These are phyloP conservation scores for Agarophyton chilense DNA, from an alignment of 23 red algal genomes.

Conservation along the genomic window DNA sequence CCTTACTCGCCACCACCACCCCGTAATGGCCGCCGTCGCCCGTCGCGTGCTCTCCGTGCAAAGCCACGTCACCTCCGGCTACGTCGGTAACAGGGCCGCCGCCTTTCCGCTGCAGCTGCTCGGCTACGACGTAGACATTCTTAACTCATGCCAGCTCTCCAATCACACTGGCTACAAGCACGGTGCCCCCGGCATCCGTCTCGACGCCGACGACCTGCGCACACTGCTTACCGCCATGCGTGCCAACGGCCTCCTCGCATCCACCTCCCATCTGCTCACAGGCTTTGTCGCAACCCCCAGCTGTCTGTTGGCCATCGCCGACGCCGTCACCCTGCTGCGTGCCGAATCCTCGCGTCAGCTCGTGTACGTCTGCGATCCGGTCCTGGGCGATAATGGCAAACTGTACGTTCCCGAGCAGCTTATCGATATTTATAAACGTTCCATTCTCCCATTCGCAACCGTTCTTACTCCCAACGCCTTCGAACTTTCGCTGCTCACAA, in stretches of 20 bases:
- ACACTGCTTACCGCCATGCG: slow-evolving; percentile 60
- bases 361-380: slow-evolving; percentile 95
- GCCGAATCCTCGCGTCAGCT: background rate
- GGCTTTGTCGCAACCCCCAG: slow-evolving; percentile 77
- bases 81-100: slow-evolving; percentile 93
- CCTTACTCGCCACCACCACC: background rate
- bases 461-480: slow-evolving; percentile 93
- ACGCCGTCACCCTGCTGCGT: slow-evolving; percentile 47
- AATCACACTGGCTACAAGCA: slow-evolving; percentile 96
- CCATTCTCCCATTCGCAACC: slow-evolving; percentile 62
- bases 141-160: slow-evolving; percentile 87
- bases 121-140: slow-evolving; percentile 90
- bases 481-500: slow-evolving; percentile 80
- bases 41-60: slow-evolving; percentile 93
- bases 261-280: slow-evolving; percentile 81
- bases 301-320: slow-evolving; percentile 49
- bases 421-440: slow-evolving; percentile 70
- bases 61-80: slow-evolving; percentile 90
- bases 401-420: slow-evolving; percentile 85
- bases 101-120: slow-evolving; percentile 95
- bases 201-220: slow-evolving; percentile 57
- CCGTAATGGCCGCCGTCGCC: background rate
- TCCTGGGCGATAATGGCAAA: slow-evolving; percentile 88
- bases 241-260: slow-evolving; percentile 76
- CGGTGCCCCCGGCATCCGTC: slow-evolving; percentile 61